Evolutionary conservation across 176 grass and related monocot genomes (phyloP), one percentile per base, ranked within the genome.

Genomic region (Ampelocalamus luodianensis): DNA sequence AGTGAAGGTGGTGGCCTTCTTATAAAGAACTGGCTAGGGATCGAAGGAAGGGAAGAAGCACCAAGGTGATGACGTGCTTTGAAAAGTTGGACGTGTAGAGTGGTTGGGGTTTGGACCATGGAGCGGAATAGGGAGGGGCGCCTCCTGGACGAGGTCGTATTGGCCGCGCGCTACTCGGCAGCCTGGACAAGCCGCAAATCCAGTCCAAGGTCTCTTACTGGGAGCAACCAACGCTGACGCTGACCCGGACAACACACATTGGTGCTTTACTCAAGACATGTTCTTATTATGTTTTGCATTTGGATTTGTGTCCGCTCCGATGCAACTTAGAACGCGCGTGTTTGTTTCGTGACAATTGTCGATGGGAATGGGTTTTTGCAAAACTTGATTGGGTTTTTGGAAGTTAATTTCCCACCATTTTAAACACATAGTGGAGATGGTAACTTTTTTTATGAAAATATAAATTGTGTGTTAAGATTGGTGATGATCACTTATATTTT

Each of bases 91-190:
- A 61, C 74, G 74, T 58, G 83, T 61, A 43, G 32, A 72, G 67
- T 48, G 4, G 85, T 83, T 83, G 86, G 32, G 43, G 16, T 75
- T 76, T 76, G 53, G 86, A 78, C 85, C 62, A 40, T 13, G 85
- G 58, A 16, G 39, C 8, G 34, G 36, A 40, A 1, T 38, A 26
- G 3, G 50, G 63, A 16, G 38, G 62, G 37, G 50, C 50, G 61
- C 16, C 46, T 74, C 32, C 73, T 78, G 86, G 72, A 83, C 80
- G 74, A 79, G 87, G 74, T 88, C 87, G 32, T 70, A 39, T 46
- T 14, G 23, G 78, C 18, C 22, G 45, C 45, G 32, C 32, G 1
- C 32, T 39, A 39, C 38, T 39, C 38, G 45, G 11, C 46, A 14
- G 36, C 77, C 3, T 5, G 20, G 24, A 18, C 39, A 43, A 68